Base-by-base conservation (phyloP, 2,329 filamentous ascomycete genomes). In the Bertia moriformis region DNA sequence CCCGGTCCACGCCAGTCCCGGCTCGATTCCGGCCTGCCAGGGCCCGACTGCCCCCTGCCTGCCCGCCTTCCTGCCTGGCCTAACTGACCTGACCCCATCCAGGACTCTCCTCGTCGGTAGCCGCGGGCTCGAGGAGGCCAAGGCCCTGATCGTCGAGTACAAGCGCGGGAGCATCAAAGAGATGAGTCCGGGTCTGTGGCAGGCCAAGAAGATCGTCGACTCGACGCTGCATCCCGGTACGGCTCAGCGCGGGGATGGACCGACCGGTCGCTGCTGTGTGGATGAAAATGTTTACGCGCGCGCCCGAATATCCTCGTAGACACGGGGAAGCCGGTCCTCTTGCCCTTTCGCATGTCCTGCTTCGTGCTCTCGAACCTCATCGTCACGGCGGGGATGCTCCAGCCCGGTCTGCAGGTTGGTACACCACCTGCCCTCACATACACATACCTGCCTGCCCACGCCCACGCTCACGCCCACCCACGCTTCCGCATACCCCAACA, bases 311-410 rank as follows among this genome's bases (percentile, higher is more conserved):
- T n/a, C n/a, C n/a, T n/a, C 37, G 15, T 45, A 93, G 91, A 98
- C 60, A 96, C 88, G 14, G 91, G 91, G 48, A 69, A 88, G 57
- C 81, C 89, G 37, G 88, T 98, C 45, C 75, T 96, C 50, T 71
- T 98, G 14, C 91, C 91, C 15, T 96, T 96, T 58, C 83, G 91
- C 56, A 98, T 98, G 91, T 96, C 89, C 39, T 84, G 74, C 62
- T 98, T 93, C 57, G 87, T 93, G 40, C 62, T 96, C 40, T 88
- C 87, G 46, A 98, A 98, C 60, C 63, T 98, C 57, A 69, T 96
- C 42, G 89, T 96, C 44, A 98, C 91, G 36, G 89, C 79, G 4
- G 91, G 91, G 51, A 98, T 98, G 91, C 79, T 98, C 41, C 91
- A 89, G 40, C 91, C 91, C 2, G 83, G 83, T 7, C 72, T 96